These are phyloP conservation scores for Taiozyma sp. DNA, from an alignment of 1,139 yeast species.

Conservation along the genomic window DNA sequence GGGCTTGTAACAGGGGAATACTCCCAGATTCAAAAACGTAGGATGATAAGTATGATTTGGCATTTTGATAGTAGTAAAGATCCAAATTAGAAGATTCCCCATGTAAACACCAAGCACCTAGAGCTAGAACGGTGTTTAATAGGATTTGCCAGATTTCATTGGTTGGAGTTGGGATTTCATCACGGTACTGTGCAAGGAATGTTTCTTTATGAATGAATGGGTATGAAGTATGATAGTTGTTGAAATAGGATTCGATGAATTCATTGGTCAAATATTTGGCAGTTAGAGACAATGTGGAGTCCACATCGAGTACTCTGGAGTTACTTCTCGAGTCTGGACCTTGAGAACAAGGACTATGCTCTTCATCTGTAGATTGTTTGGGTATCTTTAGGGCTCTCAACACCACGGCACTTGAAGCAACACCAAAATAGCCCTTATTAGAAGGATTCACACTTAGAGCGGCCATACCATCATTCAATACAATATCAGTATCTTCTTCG, in stretches of 20 bases:
- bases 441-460: constrained; percentile 42
- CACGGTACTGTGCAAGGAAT: constrained; percentile 42
- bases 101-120: constrained; percentile 57
- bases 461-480: constrained; percentile 46
- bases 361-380: constrained; percentile 10
- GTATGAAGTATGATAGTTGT: constrained; percentile 50
- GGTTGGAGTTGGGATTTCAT: constrained; percentile 34
- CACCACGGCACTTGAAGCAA: constrained; percentile 48
- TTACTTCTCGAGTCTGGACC: constrained; percentile 21
- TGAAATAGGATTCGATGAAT: constrained; percentile 42
- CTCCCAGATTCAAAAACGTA: constrained; percentile 51
- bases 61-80: constrained; percentile 45
- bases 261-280: constrained; percentile 32
- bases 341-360: constrained; percentile 3
- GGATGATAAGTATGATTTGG: constrained; percentile 35
- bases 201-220: constrained; percentile 54
- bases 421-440: constrained; percentile 56
- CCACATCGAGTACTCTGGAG: constrained; percentile 20
- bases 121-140: constrained; percentile 47
- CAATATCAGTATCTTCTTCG: constrained; percentile 36
- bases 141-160: constrained; percentile 46
- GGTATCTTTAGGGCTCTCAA: constrained; percentile 25
- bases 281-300: constrained; percentile 21
- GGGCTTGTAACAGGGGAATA: constrained; percentile 44
- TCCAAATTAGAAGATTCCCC: constrained; percentile 47